Evolutionary conservation across 257 asterid species (phyloP).

Genomic region (Nyctanthes arbortristis): DNA sequence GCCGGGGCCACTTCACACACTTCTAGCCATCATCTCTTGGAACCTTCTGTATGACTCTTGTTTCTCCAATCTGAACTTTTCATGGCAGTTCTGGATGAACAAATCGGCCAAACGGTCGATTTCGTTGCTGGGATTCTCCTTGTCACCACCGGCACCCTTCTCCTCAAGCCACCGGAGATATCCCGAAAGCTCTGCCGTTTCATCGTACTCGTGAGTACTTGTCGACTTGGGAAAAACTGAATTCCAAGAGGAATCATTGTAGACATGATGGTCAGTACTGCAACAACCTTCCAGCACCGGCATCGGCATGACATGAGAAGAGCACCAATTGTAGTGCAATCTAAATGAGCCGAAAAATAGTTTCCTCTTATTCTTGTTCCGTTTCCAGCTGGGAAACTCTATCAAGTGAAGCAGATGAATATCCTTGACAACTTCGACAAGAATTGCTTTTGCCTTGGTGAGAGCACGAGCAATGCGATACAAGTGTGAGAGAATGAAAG

Average conservation of each 20-base stretch:
- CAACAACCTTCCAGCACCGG: slow-evolving; percentile 26
- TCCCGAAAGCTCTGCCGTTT: slow-evolving; percentile 41
- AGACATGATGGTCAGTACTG: slow-evolving; percentile 24
- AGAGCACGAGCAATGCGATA: slow-evolving; percentile 24
- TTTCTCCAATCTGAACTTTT: slow-evolving; percentile 86
- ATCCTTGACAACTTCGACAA: slow-evolving; percentile 47
- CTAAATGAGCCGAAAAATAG: slow-evolving; percentile 69
- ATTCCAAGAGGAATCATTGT: slow-evolving; percentile 65
- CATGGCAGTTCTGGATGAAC: slow-evolving; percentile 81
- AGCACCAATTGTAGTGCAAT: slow-evolving; percentile 88
- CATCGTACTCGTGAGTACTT: slow-evolving; percentile 24
- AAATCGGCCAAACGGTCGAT: slow-evolving; percentile 79
- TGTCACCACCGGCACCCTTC: slow-evolving; percentile 31
- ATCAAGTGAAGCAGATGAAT: slow-evolving; percentile 34
- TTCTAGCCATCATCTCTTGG: slow-evolving; percentile 93
- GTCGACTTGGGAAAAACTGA: slow-evolving; percentile 30
- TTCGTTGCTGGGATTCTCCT: slow-evolving; percentile 39
- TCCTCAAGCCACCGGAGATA: slow-evolving; percentile 89
- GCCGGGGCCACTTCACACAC: slow-evolving; percentile 42
- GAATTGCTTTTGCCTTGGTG: slow-evolving; percentile 47
- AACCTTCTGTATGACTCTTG: slow-evolving; percentile 72
- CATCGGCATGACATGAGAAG: slow-evolving; percentile 56
- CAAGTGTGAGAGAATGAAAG: not conserved
- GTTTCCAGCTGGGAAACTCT: slow-evolving; percentile 36
- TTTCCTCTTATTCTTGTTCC: slow-evolving; percentile 37